These are phyloP conservation scores for Dendrobium huoshanense DNA, from an alignment of 106 monocot genomes.

Conservation along the genomic window DNA sequence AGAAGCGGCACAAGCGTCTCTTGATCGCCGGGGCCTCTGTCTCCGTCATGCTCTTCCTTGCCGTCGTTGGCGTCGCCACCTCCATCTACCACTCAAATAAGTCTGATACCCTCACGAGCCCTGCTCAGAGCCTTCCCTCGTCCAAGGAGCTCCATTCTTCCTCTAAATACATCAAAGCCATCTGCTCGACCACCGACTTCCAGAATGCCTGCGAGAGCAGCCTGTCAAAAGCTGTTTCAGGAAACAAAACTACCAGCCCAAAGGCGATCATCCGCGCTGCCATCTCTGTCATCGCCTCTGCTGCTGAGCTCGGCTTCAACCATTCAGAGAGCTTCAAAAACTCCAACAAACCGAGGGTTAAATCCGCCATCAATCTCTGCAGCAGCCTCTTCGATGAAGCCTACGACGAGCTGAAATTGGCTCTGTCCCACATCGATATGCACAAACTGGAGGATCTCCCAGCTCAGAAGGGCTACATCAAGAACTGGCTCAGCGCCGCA, in stretches of 20 bases:
- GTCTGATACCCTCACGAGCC: too few relatives aligned
- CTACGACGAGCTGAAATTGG: constrained; percentile 36
- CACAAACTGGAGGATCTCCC: constrained; percentile 26
- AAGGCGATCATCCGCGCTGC: constrained; percentile 55
- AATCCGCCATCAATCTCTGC: constrained; percentile 56
- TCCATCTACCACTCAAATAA: constrained; percentile 14
- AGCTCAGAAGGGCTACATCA: constrained; percentile 28
- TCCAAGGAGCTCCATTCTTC: constrained; percentile 1
- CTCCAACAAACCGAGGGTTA: constrained; percentile 38
- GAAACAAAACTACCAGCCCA: constrained; percentile 19
- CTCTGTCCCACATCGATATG: constrained; percentile 29
- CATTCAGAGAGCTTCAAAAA: constrained; percentile 16
- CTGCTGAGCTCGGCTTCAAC: constrained; percentile 32
- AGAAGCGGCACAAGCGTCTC: constrained; percentile 26
- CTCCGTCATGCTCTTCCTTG: constrained; percentile 30
- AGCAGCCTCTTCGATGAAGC: constrained; percentile 30
- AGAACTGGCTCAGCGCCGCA: constrained; percentile 78
- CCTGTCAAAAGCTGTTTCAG: constrained; percentile 17
- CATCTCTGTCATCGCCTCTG: constrained; percentile 37
- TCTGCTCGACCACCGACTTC: constrained; percentile 33
- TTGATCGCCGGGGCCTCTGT: constrained; percentile 32
- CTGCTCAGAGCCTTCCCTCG: not conserved
- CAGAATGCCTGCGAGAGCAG: constrained; percentile 22
- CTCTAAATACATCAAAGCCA: constrained; percentile 14
- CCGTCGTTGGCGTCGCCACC: constrained; percentile 22